These are phyloP conservation scores for Abelmoschus esculentus DNA, from an alignment of 345 rosid genomes.

Conservation along the genomic window DNA sequence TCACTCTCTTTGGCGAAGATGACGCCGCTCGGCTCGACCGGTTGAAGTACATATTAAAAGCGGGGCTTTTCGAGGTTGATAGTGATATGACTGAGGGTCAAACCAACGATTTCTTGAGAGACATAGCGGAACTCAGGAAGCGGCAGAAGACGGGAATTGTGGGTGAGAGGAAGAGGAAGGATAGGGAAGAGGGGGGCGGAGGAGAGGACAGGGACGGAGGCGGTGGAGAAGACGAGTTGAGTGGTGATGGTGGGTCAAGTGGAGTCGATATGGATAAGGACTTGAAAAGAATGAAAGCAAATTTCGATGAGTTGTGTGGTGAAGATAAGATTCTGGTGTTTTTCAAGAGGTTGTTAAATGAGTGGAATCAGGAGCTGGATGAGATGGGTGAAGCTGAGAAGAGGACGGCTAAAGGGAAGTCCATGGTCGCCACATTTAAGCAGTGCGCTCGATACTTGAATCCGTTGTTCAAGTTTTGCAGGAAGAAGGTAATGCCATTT, in stretches of 20 bases:
- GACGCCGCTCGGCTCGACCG: constrained; percentile 76
- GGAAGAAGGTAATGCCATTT: background rate
- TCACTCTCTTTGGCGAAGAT: constrained; percentile 91
- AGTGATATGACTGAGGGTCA: constrained; percentile 90
- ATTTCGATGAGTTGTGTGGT: background rate
- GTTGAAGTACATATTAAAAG: constrained; percentile 65
- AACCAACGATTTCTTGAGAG: constrained; percentile 88
- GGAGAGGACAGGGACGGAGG: background rate
- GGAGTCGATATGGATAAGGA: background rate
- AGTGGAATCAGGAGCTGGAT: background rate
- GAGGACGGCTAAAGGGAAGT: background rate
- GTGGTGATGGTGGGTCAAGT: constrained; percentile 25
- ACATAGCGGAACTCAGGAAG: constrained; percentile 72
- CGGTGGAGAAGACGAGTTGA: background rate
- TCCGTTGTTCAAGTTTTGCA: background rate
- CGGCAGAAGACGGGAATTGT: constrained; percentile 77
- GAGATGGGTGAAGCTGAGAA: background rate
- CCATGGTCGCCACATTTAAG: background rate
- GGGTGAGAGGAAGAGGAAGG: constrained; percentile 60
- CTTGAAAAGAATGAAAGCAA: background rate
- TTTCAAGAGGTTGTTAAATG: background rate
- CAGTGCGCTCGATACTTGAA: background rate
- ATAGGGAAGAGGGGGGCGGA: background rate
- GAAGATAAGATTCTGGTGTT: background rate
- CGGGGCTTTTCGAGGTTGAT: constrained; percentile 82